A percentile compares a stretch with the other conserved stretches of the same genome.
Conservation (phyloP, 495 filamentous ascomycete genomes). For the Neurospora sp. region DNA sequence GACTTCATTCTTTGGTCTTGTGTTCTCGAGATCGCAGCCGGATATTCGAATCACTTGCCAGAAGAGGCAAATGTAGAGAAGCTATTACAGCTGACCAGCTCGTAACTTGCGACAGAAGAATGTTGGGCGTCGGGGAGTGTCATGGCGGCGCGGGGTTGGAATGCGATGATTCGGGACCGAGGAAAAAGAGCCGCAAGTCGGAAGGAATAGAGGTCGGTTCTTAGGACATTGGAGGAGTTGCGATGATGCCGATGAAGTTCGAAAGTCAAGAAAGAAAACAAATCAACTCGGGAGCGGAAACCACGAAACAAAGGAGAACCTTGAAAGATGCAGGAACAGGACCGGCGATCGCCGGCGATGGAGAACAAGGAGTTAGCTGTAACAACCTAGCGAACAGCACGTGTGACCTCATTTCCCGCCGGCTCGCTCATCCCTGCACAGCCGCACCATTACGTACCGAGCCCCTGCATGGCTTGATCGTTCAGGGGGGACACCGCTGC, state of each 20-base stretch:
- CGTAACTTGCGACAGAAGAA: slow-evolving; percentile 1
- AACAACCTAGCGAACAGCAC: neutral
- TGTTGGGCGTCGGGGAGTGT: neutral
- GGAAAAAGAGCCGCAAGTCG: neutral
- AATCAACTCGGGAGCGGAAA: neutral
- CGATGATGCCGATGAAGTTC: neutral
- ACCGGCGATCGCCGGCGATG: neutral
- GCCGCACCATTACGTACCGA: neutral
- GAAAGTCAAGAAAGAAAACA: neutral
- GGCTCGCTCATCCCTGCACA: neutral
- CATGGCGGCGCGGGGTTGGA: slow-evolving; percentile 4
- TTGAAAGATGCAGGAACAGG: neutral
- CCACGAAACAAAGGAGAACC: neutral
- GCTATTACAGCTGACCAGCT: neutral
- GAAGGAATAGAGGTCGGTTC: neutral
- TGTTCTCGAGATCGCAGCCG: neutral
- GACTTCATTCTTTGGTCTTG: slow-evolving; percentile 16
- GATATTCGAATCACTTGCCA: neutral
- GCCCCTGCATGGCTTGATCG: neutral
- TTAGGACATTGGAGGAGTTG: neutral
- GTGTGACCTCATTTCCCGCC: neutral
- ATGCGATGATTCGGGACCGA: neutral
- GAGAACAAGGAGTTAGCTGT: neutral
- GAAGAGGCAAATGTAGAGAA: neutral
- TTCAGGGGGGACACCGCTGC: neutral